Evolutionary conservation across 805 yeast species (phyloP).

Genomic region (Scheffersomyces ergatensis): DNA sequence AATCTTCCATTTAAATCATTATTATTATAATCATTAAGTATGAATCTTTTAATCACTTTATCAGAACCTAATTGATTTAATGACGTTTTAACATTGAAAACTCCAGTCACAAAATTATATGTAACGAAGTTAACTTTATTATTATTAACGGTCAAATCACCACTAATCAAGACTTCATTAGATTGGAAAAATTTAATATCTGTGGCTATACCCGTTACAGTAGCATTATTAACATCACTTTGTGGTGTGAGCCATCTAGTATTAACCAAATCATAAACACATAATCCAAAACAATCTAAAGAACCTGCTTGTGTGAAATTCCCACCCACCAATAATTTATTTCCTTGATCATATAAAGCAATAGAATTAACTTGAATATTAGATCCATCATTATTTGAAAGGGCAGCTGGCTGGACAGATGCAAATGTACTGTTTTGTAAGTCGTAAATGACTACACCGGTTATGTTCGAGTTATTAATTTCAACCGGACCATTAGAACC

Average conservation of each 20-base stretch:
- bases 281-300: constrained; percentile 57
- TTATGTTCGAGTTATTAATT: constrained; percentile 14
- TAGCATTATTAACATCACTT: constrained; percentile 12
- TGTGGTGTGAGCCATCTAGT: constrained; percentile 53
- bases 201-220: constrained; percentile 50
- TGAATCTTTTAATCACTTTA: constrained; percentile 34
- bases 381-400: constrained; percentile 38
- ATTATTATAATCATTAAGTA: constrained; percentile 41
- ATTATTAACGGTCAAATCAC: constrained; percentile 48
- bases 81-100: constrained; percentile 16
- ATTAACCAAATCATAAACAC: constrained; percentile 57
- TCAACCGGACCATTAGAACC: constrained; percentile 43
- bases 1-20: constrained; percentile 39
- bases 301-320: constrained; percentile 59
- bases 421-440: constrained; percentile 40
- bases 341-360: constrained; percentile 28
- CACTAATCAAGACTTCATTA: constrained; percentile 41
- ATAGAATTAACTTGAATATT: constrained; percentile 36
- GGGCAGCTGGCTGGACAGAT: constrained; percentile 46
- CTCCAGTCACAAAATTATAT: constrained; percentile 48
- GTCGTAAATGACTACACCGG: constrained; percentile 56
- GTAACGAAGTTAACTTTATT: constrained; percentile 43
- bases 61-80: constrained; percentile 19
- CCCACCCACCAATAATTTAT: constrained; percentile 69
- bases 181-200: constrained; percentile 47